Base-by-base conservation (phyloP, 441 rosid species). In the Pelargonium citronellum region DNA sequence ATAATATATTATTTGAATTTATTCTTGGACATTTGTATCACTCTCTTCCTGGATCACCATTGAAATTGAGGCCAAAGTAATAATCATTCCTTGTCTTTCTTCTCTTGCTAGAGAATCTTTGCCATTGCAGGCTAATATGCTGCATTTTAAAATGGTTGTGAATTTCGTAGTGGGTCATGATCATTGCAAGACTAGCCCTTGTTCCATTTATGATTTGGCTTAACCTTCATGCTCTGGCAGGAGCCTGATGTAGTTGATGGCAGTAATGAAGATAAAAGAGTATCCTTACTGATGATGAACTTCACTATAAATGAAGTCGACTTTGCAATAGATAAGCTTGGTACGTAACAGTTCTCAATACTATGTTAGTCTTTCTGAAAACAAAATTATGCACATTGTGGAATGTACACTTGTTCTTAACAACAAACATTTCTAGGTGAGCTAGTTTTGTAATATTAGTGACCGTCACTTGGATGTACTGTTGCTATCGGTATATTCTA, bases 301-400 rank as follows among this genome's bases (percentile, higher is more conserved):
- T 94, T 89, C 80, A 79, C 94, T 3, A 79, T 63, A 39, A 73
- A 81, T 61, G 87, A 86, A 70, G 84, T 91, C 60, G 95, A 90
- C 37, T 77, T 86, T 75, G 97, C 97, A 62, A 75, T 94, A 67
- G 86, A 83, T 69, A 91, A 75, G 76, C 96, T 89, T 68, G 95
- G 99, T 94, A 79, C 71, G 83, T 70, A 51, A 22, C 53, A 67
- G 44, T 11, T 62, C 51, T 57, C 4, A 13, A 46, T 55, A 7
- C 44, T 24, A 27, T 47, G 9, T 71, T 53, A 16, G n/a, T 55
- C 22, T 55, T 55, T 55, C 24, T 55, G 1, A 16, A 5, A 55
- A 55, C 61, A 15, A 15, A 15, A 4, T 55, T 55, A 16, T 16
- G 16, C 20, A 0, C 22, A 55, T 55, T 15, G 61, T 55, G 61